phyloP scores from a whole-genome alignment of 139 green algal genomes.

The Chlamydomonas sp. region DNA sequence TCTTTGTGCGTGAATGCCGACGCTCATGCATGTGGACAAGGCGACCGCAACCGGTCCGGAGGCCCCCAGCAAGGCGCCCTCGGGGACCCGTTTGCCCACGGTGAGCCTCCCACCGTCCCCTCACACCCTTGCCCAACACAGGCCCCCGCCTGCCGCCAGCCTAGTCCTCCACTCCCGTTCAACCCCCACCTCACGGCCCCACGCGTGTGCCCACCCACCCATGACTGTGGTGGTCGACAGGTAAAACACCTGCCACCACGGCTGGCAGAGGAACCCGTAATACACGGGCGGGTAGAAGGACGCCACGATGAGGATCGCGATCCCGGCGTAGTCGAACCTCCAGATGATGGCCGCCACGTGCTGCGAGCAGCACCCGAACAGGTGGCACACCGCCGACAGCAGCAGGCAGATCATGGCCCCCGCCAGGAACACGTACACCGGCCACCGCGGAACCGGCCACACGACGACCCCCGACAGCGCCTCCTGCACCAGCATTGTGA shows the following conservation, averaged over 20 bases:
- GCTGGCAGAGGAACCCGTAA: slow-evolving; percentile 94
- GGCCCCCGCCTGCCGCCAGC: background rate
- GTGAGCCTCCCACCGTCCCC: too few relatives aligned
- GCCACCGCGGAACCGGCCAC: slow-evolving; percentile 61
- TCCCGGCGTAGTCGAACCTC: slow-evolving; percentile 95
- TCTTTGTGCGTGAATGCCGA: too few relatives aligned
- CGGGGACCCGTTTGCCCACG: too few relatives aligned
- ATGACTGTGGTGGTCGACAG: slow-evolving; percentile 74
- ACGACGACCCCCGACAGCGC: slow-evolving; percentile 34
- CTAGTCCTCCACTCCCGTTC: background rate
- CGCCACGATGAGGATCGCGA: slow-evolving; percentile 92
- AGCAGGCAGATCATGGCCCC: slow-evolving; percentile 94
- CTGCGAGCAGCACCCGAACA: slow-evolving; percentile 87
- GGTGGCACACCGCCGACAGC: slow-evolving; percentile 85
- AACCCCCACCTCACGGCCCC: background rate
- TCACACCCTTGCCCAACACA: too few relatives aligned
- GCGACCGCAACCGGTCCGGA: too few relatives aligned
- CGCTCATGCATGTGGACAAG: too few relatives aligned
- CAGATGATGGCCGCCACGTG: slow-evolving; percentile 79
- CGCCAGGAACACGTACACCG: slow-evolving; percentile 77
- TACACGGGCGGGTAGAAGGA: slow-evolving; percentile 96
- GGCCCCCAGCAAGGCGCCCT: too few relatives aligned
- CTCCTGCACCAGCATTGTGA: slow-evolving; percentile 5
- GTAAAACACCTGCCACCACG: slow-evolving; percentile 76
- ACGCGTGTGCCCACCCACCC: slow-evolving; percentile 45